Evolutionary conservation across 768 basidiomycete genomes (phyloP), one percentile per base, ranked within the genome.

Genomic region (Pulveroboletus sp.): DNA sequence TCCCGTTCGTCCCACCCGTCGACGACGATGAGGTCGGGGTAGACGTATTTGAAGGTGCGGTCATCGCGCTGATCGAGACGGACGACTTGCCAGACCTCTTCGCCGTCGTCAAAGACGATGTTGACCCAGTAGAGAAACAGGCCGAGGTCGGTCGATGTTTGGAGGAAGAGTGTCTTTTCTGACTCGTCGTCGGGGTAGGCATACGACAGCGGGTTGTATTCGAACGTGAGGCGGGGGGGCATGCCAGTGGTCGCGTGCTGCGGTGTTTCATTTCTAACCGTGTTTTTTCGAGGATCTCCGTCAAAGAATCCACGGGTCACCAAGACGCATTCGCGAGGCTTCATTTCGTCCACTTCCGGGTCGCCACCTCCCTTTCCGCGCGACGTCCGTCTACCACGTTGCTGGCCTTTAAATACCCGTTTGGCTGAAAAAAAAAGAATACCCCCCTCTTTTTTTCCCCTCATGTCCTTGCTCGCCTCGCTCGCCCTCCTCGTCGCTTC

Each of bases 111-210:
- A 33, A 64, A 64, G 36, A 48, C 40, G 12, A 34, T 45, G 53
- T 64, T 64, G 41, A 59, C 56, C 64, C 63, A 64, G 43, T 64
- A 66, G 27, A 64, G 16, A 16, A 66, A 19, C 36, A 61, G 37
- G 19, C 52, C 46, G 13, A 44, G 39, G 5, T 48, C 37, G 31
- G 4, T 6, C 13, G 52, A 29, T 2, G 53, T 56, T 33, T 62
- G 64, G 24, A 64, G 23, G 33, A 56, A 66, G 42, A 64, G 23
- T 6, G 55, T 55, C 41, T 64, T 64, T 52, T 56, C 46, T 5
- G 62, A 52, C 34, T 60, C 45, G 52, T 66, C 56, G 40, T 66
- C 65, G 32, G 57, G 60, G 13, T 50, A 60, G 0, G 43, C 46
- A 37, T 41, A 59, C 25, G 60, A 61, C 3, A 59, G 53, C 12